phyloP scores from a whole-genome alignment of 441 rosid genomes.

The Raphanus hybrid region DNA sequence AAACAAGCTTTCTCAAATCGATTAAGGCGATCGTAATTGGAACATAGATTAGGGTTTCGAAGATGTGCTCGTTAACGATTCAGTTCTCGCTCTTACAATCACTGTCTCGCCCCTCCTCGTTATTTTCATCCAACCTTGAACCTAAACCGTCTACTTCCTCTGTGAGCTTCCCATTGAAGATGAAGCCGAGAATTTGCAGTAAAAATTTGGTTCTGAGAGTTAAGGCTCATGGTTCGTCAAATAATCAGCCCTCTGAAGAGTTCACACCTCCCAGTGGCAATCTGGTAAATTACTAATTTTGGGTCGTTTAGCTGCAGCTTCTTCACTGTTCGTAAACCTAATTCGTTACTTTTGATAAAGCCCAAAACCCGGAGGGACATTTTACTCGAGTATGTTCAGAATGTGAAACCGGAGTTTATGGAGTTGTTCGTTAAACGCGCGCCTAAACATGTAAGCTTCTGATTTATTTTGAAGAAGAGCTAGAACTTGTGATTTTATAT shows the following conservation, averaged over 20 bases:
- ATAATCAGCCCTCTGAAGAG: slow-evolving; percentile 51
- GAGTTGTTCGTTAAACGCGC: slow-evolving; percentile 91
- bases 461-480: not conserved
- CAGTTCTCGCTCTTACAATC: slow-evolving; percentile 46
- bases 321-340: not conserved
- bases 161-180: slow-evolving; percentile 47
- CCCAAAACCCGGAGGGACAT: slow-evolving; percentile 81
- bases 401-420: slow-evolving; percentile 96
- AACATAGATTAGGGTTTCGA: not conserved
- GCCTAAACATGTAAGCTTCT: slow-evolving; percentile 69
- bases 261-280: slow-evolving; percentile 69
- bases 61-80: slow-evolving; percentile 61
- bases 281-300: slow-evolving; percentile 50
- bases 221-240: slow-evolving; percentile 71
- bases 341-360: slow-evolving; percentile 45
- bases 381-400: slow-evolving; percentile 90
- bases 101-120: slow-evolving; percentile 43
- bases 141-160: slow-evolving; percentile 45
- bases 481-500: not conserved
- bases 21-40: not conserved
- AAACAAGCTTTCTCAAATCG: slow-evolving; percentile 6
- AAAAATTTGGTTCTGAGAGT: slow-evolving; percentile 49
- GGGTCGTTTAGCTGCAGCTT: not conserved
- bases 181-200: not conserved
- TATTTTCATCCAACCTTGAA: slow-evolving; percentile 23